Evolutionary conservation across 2,329 filamentous ascomycete species (phyloP), one percentile per base, ranked within the genome.

Genomic region (Graphiopsis chlorocephala): DNA sequence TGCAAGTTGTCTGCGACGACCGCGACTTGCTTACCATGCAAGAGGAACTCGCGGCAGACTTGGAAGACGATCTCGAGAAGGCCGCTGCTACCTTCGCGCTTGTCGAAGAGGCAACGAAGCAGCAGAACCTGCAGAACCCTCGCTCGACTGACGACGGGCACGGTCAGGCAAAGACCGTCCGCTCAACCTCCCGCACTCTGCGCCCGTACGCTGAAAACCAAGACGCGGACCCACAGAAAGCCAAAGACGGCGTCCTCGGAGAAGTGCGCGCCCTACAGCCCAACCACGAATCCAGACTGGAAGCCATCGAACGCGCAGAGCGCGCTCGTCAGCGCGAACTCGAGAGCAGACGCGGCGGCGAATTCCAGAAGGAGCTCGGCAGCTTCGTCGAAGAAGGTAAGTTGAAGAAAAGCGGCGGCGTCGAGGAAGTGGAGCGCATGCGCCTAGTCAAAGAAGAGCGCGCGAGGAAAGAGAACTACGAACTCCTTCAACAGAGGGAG

Each of bases 81-180:
- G 93, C 94, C 1, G 88, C 89, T 0, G 90, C 96, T 77, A 98
- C 95, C 0, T 97, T 99, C 74, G 90, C 92, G 26, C 86, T 99
- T 0, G 95, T 99, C 17, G 95, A 99, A 78, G 91, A 98, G 79
- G 95, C 95, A 10, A 98, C 93, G n/a, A 97, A 96, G 79, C 93
- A 98, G 79, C 95, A 99, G 76, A 91, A 86, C 63, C 73, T 96
- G 78, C 92, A 96, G 75, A 89, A 90, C 33, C 71, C 70, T 8
- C 79, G 45, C 23, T 68, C 68, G 15, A 63, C 67, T 12, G 66
- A 63, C 28, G 60, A 42, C 14, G 56, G 55, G 2, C 59, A 62
- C 15, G 69, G 65, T 35, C 65, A 69, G 26, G n/a, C 20, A 17
- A 61, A 55, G n/a, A 68, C 70, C 77, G 79, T 63, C 78, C 83